Conservation (phyloP, 2,329 filamentous ascomycete species). For the Aspergillus neotritici region DNA sequence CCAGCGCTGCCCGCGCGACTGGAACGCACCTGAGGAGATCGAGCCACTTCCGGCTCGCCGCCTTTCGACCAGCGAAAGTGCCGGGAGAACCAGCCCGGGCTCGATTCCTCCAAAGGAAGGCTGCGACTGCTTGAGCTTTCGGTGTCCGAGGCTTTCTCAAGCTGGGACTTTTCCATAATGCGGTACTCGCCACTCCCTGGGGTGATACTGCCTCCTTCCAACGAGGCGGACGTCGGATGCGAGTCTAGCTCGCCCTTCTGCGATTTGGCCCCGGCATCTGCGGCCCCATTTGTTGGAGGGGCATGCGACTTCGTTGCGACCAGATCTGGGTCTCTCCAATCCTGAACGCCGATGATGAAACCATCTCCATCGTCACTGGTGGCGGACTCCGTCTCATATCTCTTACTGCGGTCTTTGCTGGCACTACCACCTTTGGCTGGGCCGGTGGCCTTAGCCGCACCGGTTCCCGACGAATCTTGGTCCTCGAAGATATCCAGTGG, state of each 20-base stretch:
- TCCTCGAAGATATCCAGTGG: constrained; percentile 61
- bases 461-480: constrained; percentile 30
- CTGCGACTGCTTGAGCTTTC: constrained; percentile 11
- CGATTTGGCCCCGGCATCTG: constrained; percentile 25
- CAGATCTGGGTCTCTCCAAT: constrained; percentile 77
- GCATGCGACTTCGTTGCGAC: constrained; percentile 41
- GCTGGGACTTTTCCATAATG: constrained; percentile 34
- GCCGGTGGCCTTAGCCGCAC: background rate
- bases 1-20: constrained; percentile 5
- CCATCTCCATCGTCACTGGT: constrained; percentile 48
- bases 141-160: constrained; percentile 10
- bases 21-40: constrained; percentile 2
- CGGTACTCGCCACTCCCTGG: constrained; percentile 68
- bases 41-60: constrained; percentile 9
- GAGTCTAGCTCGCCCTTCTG: constrained; percentile 29
- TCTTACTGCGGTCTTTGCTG: constrained; percentile 14
- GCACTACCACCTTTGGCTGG: constrained; percentile 15
- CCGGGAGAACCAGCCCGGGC: constrained; percentile 31
- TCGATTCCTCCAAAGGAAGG: constrained; percentile 3
- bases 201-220: constrained; percentile 62
- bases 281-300: constrained; percentile 20
- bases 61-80: constrained; percentile 28
- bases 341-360: constrained; percentile 78
- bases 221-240: constrained; percentile 29
- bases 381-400: constrained; percentile 21